Base-by-base conservation (phyloP, 2,329 filamentous ascomycete species). In the Fusarium piperis region DNA sequence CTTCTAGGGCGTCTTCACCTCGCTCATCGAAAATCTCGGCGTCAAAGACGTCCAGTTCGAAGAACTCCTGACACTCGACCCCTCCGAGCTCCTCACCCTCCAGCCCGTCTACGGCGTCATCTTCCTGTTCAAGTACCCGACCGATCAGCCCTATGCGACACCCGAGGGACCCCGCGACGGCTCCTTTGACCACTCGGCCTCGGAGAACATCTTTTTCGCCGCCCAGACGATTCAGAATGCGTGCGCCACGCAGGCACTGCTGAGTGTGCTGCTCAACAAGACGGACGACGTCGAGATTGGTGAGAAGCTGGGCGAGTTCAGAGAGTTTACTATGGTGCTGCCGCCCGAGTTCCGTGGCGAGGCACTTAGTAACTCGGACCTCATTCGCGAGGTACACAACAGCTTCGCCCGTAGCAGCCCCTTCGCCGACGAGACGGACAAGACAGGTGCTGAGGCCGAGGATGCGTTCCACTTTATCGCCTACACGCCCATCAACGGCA, bases 391-490 rank as follows among this genome's bases (percentile, higher is more conserved):
- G 78, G 93, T 93, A 62, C 95, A 98, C 86, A 98, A 98, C 81
- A 93, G 92, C 69, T 97, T 98, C 81, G 94, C 95, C 46, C 88
- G 92, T 69, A 93, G 92, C 67, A 97, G 92, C 65, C 96, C 96
- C 3, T 99, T 99, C 79, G 91, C 93, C 60, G 94, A 97, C 81
- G 96, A 99, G 87, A 97, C 94, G 68, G 89, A 92, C 74, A 78
- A 76, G 70, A 76, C 90, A 12, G 88, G 89, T 15, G 70, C 48
- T 20, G 89, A 90, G 68, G 87, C 93, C 62, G 94, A 97, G 77
- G 96, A 98, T 78, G 93, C 95, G 30, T 99, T 97, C 84, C 96
- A 99, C 84, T 99, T 99, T 82, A 94, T 99, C 77, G 96, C 95
- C 33, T 99, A 99, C 83, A 95, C 94, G 10, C 89, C 91, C 60